Evolutionary conservation across 2,329 filamentous ascomycete genomes (phyloP).

Genomic region (Scedosporium boydii): DNA sequence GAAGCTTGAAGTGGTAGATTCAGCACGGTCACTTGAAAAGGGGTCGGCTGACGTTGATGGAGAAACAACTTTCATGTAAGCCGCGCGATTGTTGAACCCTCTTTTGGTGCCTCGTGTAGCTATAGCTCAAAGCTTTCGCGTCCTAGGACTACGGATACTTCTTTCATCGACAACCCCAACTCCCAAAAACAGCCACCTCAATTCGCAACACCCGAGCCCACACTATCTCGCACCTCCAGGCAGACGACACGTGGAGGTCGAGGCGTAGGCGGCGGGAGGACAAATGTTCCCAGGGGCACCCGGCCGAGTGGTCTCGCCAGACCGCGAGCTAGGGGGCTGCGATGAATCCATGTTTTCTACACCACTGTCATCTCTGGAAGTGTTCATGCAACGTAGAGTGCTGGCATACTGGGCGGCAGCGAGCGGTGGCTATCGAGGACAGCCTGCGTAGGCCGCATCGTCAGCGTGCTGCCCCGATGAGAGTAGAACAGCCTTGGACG

Average conservation of each 20-base stretch:
- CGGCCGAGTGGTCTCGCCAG: slow-evolving; percentile 36
- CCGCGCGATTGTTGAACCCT: slow-evolving; percentile 29
- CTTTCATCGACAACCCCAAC: slow-evolving; percentile 77
- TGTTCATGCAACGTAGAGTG: too few relatives aligned
- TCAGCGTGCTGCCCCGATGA: too few relatives aligned
- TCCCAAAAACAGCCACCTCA: slow-evolving; percentile 41
- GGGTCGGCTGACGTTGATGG: slow-evolving; percentile 23
- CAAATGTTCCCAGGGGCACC: slow-evolving; percentile 19
- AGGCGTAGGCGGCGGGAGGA: slow-evolving; percentile 17
- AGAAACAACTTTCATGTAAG: slow-evolving; percentile 80
- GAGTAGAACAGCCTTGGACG: too few relatives aligned
- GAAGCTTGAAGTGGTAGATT: background rate
- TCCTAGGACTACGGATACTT: slow-evolving; percentile 75
- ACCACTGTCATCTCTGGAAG: too few relatives aligned
- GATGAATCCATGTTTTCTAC: background rate
- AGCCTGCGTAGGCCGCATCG: too few relatives aligned
- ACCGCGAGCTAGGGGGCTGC: slow-evolving; percentile 33
- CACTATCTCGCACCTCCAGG: slow-evolving; percentile 17
- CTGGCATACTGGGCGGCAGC: too few relatives aligned
- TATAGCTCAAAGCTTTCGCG: slow-evolving; percentile 11
- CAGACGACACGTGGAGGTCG: slow-evolving; percentile 13
- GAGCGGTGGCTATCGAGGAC: too few relatives aligned
- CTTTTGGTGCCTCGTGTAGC: slow-evolving; percentile 12
- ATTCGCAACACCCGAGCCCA: slow-evolving; percentile 33
- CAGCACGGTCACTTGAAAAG: background rate